phyloP scores from a whole-genome alignment of 129 eudicot genomes.

The Flaveria bidentis region DNA sequence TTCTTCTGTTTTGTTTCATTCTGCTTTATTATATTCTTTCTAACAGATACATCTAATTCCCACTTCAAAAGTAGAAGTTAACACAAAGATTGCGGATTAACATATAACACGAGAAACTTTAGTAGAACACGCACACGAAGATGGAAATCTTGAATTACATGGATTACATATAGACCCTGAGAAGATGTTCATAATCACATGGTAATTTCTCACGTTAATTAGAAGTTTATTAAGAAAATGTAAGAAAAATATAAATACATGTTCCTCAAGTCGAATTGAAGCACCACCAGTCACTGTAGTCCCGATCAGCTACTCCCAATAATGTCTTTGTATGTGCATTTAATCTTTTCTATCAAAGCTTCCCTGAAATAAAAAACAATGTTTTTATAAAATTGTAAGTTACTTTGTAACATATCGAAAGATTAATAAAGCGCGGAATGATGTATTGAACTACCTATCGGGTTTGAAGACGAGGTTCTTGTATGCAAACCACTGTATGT shows the following conservation, averaged over 20 bases:
- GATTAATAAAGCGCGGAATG: not conserved
- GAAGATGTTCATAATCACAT: conserved; percentile 31
- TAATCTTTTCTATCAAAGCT: conserved; percentile 66
- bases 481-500: conserved; percentile 91
- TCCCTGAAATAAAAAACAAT: conserved; percentile 57
- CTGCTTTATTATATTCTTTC: too few relatives aligned
- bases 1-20: too few relatives aligned
- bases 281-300: not conserved
- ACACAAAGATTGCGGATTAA: not conserved
- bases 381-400: not conserved
- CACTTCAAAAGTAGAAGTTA: not conserved
- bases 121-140: not conserved
- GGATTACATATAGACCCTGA: conserved; percentile 5
- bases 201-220: conserved; percentile 12
- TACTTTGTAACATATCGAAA: not conserved
- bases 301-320: conserved; percentile 62
- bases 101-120: too few relatives aligned
- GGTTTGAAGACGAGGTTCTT: conserved; percentile 75
- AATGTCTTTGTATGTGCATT: conserved; percentile 62
- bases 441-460: conserved; percentile 58
- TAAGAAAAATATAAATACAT: not conserved
- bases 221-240: conserved; percentile 30
- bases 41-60: not conserved
- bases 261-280: conserved; percentile 13
- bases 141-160: conserved; percentile 25